These are phyloP conservation scores for Tricholoma furcatifolium DNA, from an alignment of 768 basidiomycete genomes.

Conservation along the genomic window DNA sequence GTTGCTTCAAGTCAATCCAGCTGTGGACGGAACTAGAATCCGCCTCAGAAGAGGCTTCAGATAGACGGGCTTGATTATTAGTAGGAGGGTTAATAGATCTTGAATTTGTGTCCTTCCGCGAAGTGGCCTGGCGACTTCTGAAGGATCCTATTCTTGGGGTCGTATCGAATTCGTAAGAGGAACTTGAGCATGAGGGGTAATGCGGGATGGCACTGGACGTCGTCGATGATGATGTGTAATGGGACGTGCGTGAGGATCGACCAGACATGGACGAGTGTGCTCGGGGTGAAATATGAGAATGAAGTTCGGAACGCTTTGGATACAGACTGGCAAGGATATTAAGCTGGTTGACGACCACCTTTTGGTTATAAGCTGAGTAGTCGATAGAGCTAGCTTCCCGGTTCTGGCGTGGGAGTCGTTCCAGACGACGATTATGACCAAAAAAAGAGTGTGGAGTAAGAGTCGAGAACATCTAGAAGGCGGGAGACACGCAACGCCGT, in stretches of 20 bases:
- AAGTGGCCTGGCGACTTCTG: no score
- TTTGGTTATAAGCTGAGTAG: background rate
- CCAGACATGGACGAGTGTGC: background rate
- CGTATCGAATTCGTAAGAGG: conserved; percentile 9
- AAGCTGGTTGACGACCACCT: conserved; percentile 8
- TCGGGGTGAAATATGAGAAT: background rate
- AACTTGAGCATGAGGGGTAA: background rate
- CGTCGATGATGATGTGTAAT: background rate
- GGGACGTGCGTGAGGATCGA: background rate
- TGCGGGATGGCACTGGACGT: background rate
- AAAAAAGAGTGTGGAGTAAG: conserved; percentile 4
- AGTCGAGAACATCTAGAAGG: conserved; percentile 4
- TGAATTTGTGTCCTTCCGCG: no score
- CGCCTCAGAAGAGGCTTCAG: background rate
- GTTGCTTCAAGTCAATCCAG: conserved; percentile 5
- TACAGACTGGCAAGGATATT: conserved; percentile 1
- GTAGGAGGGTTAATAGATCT: no score
- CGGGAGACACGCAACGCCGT: background rate
- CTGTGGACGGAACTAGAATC: background rate
- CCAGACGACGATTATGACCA: conserved; percentile 11
- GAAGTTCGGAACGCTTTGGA: conserved; percentile 6
- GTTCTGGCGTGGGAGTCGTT: conserved; percentile 4
- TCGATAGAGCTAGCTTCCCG: background rate
- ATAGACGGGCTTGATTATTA: no score
- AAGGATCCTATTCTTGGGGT: no score